These are phyloP conservation scores for Persicaria tinctoria DNA, from an alignment of 148 eudicot genomes.

Conservation along the genomic window DNA sequence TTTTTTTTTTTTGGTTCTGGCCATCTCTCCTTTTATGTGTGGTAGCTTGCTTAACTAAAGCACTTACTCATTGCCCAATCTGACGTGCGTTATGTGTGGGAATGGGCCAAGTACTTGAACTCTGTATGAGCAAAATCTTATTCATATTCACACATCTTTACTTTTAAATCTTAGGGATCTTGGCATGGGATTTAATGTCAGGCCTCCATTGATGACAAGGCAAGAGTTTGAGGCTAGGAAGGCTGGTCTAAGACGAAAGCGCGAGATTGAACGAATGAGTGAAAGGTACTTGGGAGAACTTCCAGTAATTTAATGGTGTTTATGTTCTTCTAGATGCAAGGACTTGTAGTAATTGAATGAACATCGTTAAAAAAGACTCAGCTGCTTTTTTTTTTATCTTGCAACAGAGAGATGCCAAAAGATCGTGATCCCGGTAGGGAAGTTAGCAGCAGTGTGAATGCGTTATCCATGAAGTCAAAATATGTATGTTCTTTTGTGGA, in stretches of 20 bases:
- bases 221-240: constrained; percentile 79
- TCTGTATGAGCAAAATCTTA: background rate
- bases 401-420: constrained; percentile 47
- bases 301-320: too few relatives aligned
- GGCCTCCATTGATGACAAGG: constrained; percentile 67
- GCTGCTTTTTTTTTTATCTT: constrained; percentile 13
- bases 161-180: constrained; percentile 37
- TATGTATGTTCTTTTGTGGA: constrained; percentile 50
- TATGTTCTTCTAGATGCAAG: background rate
- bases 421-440: constrained; percentile 57
- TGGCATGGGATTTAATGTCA: constrained; percentile 54
- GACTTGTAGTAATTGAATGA: background rate
- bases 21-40: background rate
- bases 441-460: constrained; percentile 38
- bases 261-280: constrained; percentile 54
- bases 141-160: background rate
- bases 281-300: constrained; percentile 31
- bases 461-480: constrained; percentile 33
- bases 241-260: constrained; percentile 61
- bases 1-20: background rate
- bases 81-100: background rate
- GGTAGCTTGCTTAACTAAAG: background rate
- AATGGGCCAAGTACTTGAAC: background rate
- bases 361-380: background rate
- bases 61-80: background rate